phyloP scores from a whole-genome alignment of 306 rosid species.

The Vicia faba region DNA sequence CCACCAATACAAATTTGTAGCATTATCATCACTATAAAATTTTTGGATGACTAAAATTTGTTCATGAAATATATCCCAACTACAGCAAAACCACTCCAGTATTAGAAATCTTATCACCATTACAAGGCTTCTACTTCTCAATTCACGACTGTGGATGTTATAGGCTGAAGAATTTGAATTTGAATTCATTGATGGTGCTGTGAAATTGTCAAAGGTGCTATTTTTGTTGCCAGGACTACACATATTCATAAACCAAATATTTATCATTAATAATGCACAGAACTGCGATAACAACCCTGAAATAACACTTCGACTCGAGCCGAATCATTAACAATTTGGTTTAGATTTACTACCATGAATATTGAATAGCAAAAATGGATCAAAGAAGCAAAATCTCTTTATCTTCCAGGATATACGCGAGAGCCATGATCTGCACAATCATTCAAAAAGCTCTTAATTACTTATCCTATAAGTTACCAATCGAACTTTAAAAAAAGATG shows the following conservation, averaged over 20 bases:
- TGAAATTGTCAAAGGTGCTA: conserved; percentile 55
- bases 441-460: conserved; percentile 16
- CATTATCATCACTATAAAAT: conserved; percentile 48
- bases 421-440: conserved; percentile 75
- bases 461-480: background rate
- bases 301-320: background rate
- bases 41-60: conserved; percentile 33
- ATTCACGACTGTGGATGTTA: conserved; percentile 26
- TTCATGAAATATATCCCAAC: conserved; percentile 19
- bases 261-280: conserved; percentile 20
- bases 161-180: conserved; percentile 57
- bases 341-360: background rate
- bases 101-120: conserved; percentile 51
- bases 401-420: conserved; percentile 69
- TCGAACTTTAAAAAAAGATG: background rate
- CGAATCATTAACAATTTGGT: background rate
- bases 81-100: conserved; percentile 50
- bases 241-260: conserved; percentile 33
- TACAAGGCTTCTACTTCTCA: conserved; percentile 51
- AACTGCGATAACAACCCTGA: background rate
- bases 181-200: conserved; percentile 78
- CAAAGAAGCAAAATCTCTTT: conserved; percentile 28
- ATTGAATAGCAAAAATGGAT: conserved; percentile 25
- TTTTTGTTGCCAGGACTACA: conserved; percentile 67
- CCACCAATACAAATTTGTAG: conserved; percentile 37